Evolutionary conservation across 2,329 filamentous ascomycete genomes (phyloP).

Genomic region (Thelonectria discophora): DNA sequence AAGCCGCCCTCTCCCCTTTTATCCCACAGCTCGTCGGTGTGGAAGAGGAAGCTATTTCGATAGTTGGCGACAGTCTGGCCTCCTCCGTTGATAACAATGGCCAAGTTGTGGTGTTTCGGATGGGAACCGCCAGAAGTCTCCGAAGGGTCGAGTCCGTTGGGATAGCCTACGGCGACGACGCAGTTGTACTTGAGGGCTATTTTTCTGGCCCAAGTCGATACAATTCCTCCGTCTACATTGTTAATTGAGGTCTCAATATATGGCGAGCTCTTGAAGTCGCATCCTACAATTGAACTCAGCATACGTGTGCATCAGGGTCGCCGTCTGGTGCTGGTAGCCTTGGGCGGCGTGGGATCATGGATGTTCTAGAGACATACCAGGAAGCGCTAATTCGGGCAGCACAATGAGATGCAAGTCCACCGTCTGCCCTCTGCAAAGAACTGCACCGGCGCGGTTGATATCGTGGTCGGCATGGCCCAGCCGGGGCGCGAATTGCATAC

Average conservation of each 20-base stretch:
- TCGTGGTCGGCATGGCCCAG: conserved; percentile 77
- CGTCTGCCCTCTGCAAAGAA: conserved; percentile 63
- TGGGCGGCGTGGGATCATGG: conserved; percentile 6
- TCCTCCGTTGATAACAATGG: conserved; percentile 63
- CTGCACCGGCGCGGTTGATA: conserved; percentile 46
- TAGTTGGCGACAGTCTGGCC: conserved; percentile 70
- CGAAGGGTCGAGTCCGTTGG: conserved; percentile 68
- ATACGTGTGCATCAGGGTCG: too few relatives aligned
- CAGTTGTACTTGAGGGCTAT: conserved; percentile 73
- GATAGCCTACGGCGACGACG: conserved; percentile 76
- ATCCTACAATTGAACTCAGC: conserved; percentile 68
- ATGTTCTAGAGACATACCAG: conserved; percentile 58
- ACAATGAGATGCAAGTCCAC: conserved; percentile 74
- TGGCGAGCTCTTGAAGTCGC: conserved; percentile 77
- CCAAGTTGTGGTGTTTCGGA: conserved; percentile 64
- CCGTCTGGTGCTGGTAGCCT: too few relatives aligned
- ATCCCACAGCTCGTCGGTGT: conserved; percentile 70
- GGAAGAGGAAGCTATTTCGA: conserved; percentile 67
- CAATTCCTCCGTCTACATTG: conserved; percentile 69
- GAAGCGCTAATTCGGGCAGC: conserved; percentile 79
- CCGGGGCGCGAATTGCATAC: conserved; percentile 76
- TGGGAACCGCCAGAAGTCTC: conserved; percentile 55
- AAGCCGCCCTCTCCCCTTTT: conserved; percentile 63
- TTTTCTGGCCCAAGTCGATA: conserved; percentile 74
- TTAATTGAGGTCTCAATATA: conserved; percentile 77